Evolutionary conservation across 495 filamentous ascomycete species (phyloP).

Genomic region (Hypoxylon fuscum): DNA sequence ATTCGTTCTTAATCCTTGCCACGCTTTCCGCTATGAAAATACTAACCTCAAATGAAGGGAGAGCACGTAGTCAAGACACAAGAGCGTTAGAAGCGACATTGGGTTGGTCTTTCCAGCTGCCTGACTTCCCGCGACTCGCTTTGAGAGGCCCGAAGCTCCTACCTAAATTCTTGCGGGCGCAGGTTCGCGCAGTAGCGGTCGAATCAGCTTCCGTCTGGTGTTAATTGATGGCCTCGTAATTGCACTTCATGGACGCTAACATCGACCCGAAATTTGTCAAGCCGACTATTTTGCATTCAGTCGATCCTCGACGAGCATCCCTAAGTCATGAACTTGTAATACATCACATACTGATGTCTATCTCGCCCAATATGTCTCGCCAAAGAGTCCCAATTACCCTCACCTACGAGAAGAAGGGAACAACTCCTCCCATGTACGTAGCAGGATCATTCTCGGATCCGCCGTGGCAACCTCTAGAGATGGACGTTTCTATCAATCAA

Average conservation of each 20-base stretch:
- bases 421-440: conserved; percentile 69
- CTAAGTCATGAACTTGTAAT: conserved; percentile 35
- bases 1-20: conserved; percentile 4
- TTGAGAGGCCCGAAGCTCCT: conserved; percentile 17
- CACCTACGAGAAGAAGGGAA: conserved; percentile 64
- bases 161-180: conserved; percentile 6
- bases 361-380: conserved; percentile 48
- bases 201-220: conserved; percentile 3
- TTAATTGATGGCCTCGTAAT: conserved; percentile 20
- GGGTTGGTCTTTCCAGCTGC: conserved; percentile 12
- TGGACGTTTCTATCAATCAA: conserved; percentile 57
- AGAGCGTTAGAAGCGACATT: neutral
- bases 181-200: conserved; percentile 18
- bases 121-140: conserved; percentile 11
- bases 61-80: conserved; percentile 2
- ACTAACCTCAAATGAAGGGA: conserved; percentile 7
- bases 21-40: neutral
- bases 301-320: conserved; percentile 28
- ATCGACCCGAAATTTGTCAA: conserved; percentile 32
- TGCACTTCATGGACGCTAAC: conserved; percentile 28
- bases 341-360: conserved; percentile 19
- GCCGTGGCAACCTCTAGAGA: conserved; percentile 69
- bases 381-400: conserved; percentile 59
- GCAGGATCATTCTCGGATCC: conserved; percentile 72
- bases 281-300: conserved; percentile 28